Evolutionary conservation across 2,329 filamentous ascomycete genomes (phyloP).

Genomic region (Diaporthe sp.): DNA sequence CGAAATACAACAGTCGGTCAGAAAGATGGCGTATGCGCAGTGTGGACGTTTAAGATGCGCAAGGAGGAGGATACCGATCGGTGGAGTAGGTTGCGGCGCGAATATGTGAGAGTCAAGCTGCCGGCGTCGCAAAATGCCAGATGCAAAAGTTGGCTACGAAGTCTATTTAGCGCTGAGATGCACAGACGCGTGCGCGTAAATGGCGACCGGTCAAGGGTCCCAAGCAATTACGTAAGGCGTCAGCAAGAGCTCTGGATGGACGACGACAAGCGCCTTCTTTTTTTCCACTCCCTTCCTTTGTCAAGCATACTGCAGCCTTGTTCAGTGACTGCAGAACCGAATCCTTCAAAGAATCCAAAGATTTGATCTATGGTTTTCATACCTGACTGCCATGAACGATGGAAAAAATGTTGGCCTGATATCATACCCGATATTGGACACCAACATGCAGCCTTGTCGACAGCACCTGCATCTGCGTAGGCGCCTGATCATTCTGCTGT

Average conservation of each 20-base stretch:
- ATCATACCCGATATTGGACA: not conserved
- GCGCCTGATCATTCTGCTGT: not conserved
- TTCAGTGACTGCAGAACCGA: not conserved
- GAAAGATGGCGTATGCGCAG: not conserved
- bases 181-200: slow-evolving; percentile 31
- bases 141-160: slow-evolving; percentile 4
- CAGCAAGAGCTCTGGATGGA: not conserved
- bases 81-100: not conserved
- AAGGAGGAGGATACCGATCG: not conserved
- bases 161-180: slow-evolving; percentile 29
- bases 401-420: not conserved
- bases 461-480: too few species aligned
- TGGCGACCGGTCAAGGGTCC: not conserved
- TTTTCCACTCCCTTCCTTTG: not conserved
- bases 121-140: not conserved
- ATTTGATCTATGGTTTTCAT: too few species aligned
- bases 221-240: not conserved
- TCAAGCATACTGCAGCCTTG: not conserved
- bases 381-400: not conserved
- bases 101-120: slow-evolving; percentile 7
- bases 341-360: not conserved
- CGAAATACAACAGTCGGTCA: not conserved
- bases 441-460: not conserved
- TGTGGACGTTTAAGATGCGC: not conserved
- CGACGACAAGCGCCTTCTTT: not conserved